phyloP scores from a whole-genome alignment of 495 filamentous ascomycete genomes.

The Umbilicaria muhlenbergii region DNA sequence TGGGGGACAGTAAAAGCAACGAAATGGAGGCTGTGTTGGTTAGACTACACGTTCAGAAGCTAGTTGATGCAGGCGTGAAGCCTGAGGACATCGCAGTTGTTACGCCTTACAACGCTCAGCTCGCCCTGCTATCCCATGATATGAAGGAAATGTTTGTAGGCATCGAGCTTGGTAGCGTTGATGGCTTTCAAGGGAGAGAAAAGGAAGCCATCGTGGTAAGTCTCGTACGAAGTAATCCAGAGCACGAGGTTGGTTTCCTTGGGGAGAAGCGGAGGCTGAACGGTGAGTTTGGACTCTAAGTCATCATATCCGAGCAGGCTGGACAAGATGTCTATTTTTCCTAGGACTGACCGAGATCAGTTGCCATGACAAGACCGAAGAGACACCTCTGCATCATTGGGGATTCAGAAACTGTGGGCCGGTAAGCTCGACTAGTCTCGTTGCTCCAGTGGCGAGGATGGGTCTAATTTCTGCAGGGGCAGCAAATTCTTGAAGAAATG shows the following conservation, averaged over 20 bases:
- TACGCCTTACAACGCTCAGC: constrained; percentile 92
- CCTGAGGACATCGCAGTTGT: constrained; percentile 82
- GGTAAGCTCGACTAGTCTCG: constrained; percentile 35
- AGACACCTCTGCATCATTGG: constrained; percentile 82
- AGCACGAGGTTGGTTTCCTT: constrained; percentile 82
- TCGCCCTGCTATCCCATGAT: constrained; percentile 51
- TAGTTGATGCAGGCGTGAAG: constrained; percentile 64
- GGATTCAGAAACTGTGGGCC: constrained; percentile 79
- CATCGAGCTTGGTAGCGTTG: constrained; percentile 84
- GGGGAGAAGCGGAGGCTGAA: constrained; percentile 88
- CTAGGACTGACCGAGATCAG: constrained; percentile 22
- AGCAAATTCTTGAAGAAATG: constrained; percentile 71
- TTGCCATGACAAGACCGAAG: constrained; percentile 90
- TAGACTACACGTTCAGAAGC: constrained; percentile 49
- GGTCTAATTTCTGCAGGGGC: constrained; percentile 33
- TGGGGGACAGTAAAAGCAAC: constrained; percentile 87
- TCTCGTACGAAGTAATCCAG: constrained; percentile 75
- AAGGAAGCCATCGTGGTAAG: constrained; percentile 91
- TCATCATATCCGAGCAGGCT: constrained; percentile 6
- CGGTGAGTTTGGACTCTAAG: constrained; percentile 35
- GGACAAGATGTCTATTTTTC: background rate
- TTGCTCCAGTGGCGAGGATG: background rate
- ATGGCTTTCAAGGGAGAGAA: constrained; percentile 94
- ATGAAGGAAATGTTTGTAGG: constrained; percentile 68
- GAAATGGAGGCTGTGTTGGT: constrained; percentile 79